A percentile compares a stretch with the other conserved stretches of the same genome.
phyloP scores from a whole-genome alignment of 441 rosid genomes.

The Pelargonium citronellum region DNA sequence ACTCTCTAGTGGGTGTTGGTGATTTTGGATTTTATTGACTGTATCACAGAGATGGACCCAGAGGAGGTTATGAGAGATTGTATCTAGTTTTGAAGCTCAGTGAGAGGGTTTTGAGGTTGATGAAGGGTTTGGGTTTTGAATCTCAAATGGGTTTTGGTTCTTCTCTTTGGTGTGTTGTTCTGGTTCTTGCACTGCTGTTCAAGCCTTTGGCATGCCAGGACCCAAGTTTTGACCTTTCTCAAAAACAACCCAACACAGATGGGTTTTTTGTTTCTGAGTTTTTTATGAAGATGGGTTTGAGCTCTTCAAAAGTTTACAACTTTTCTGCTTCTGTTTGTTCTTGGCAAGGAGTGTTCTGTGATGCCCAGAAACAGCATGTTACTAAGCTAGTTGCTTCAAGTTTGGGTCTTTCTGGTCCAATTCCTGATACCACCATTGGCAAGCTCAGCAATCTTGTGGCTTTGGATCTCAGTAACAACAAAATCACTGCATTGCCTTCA shows the following conservation, averaged over 20 bases:
- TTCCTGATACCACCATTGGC: slow-evolving; percentile 80
- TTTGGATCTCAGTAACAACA: slow-evolving; percentile 81
- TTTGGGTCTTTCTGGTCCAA: slow-evolving; percentile 58
- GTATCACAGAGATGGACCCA: slow-evolving; percentile 11
- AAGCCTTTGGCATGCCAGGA: slow-evolving; percentile 40
- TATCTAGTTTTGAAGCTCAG: slow-evolving; percentile 11
- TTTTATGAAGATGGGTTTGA: slow-evolving; percentile 49
- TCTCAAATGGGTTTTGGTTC: slow-evolving; percentile 54
- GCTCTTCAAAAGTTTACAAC: slow-evolving; percentile 36
- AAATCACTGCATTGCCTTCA: slow-evolving; percentile 66
- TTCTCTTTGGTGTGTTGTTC: slow-evolving; percentile 35
- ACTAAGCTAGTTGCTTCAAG: slow-evolving; percentile 45
- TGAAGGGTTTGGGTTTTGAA: slow-evolving; percentile 15
- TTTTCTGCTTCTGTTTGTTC: slow-evolving; percentile 61
- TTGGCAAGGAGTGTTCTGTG: slow-evolving; percentile 69
- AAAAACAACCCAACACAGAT: slow-evolving; percentile 70
- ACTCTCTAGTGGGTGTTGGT: slow-evolving; percentile 7
- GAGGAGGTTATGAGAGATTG: slow-evolving; percentile 7
- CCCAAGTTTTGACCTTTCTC: slow-evolving; percentile 14
- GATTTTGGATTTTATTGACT: slow-evolving; percentile 20
- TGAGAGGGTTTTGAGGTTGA: slow-evolving; percentile 24
- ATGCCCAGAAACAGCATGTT: slow-evolving; percentile 45
- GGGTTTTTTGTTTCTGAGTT: slow-evolving; percentile 67
- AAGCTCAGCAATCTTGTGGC: slow-evolving; percentile 63
- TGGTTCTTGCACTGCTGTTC: slow-evolving; percentile 52